Evolutionary conservation across 2,329 filamentous ascomycete genomes (phyloP).

Genomic region (Fusarium chlamydosporum): DNA sequence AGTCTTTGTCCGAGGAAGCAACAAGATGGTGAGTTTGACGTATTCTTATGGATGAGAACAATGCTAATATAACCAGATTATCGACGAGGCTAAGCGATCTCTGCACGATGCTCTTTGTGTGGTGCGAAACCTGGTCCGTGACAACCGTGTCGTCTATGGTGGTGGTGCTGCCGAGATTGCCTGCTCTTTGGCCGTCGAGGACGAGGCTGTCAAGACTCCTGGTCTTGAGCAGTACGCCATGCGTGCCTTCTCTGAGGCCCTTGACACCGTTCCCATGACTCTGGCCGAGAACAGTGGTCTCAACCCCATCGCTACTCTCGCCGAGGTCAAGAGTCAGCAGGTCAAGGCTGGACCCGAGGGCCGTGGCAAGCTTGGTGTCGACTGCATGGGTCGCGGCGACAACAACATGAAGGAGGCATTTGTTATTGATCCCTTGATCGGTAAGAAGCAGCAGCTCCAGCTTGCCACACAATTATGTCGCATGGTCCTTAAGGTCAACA

Average conservation of each 20-base stretch:
- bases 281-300: slow-evolving; percentile 97
- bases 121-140: slow-evolving; percentile 93
- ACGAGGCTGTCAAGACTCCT: slow-evolving; percentile 92
- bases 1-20: slow-evolving; percentile 95
- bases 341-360: slow-evolving; percentile 74
- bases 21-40: slow-evolving; percentile 87
- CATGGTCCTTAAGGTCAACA: slow-evolving; percentile 98
- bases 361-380: slow-evolving; percentile 83
- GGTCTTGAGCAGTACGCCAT: slow-evolving; percentile 99
- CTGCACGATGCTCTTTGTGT: slow-evolving; percentile 98
- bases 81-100: slow-evolving; percentile 98
- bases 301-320: slow-evolving; percentile 94
- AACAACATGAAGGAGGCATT: slow-evolving; percentile 99
- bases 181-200: slow-evolving; percentile 95
- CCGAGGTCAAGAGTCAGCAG: slow-evolving; percentile 95
- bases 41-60: not conserved
- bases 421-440: slow-evolving; percentile 97
- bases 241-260: slow-evolving; percentile 95
- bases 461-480: slow-evolving; percentile 97
- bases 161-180: slow-evolving; percentile 97
- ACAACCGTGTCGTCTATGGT: slow-evolving; percentile 98
- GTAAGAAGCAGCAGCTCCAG: slow-evolving; percentile 96
- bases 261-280: slow-evolving; percentile 94
- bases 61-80: slow-evolving; percentile 74
- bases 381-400: slow-evolving; percentile 96